Base-by-base conservation (phyloP, 2,329 filamentous ascomycete species). In the Macrophomina phaseolina region DNA sequence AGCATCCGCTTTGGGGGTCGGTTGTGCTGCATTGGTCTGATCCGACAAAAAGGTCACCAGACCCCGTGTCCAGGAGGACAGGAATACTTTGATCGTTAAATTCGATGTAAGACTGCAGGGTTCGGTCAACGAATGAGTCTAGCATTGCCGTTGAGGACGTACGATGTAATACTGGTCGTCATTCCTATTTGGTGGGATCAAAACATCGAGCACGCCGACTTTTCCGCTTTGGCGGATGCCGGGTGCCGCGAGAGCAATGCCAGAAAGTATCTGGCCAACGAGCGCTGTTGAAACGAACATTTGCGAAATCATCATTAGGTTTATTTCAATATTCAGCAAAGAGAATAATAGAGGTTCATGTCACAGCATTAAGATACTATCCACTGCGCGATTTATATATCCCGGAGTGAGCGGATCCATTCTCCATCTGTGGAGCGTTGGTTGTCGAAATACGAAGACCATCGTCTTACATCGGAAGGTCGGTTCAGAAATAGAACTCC, bases 21-120 rank as follows among this genome's bases (percentile, higher is more conserved):
- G 56, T 61, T 7, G 56, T 48, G 56, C 28, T 48, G 42, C 56
- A 61, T 49, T 61, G 56, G 30, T 61, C 23, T 1, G 56, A 61
- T 6, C 56, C 56, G 23, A 61, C 42, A 16, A 61, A 61, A 6
- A 61, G 56, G 16, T 61, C 56, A 7, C 56, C 56, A 6, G 56
- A 61, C 14, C 42, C 56, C 7, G 56, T 61, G 9, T 61, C 56
- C 5, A 61, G 8, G 9, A 49, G 30, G 2, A 61, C 42, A 2
- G 56, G 42, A 36, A 61, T 9, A 4, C 42, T 36, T 49, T 61
- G 56, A 6, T 34, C 42, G 9, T 61, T 23, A 30, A 61, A 48
- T 4, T 61, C 42, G 30, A 61, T n/a, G 6, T 49, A 38, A 9
- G 34, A 38, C 52, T 55, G 32, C 9, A 11, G 14, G 34, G 11